Evolutionary conservation across 2,329 filamentous ascomycete species (phyloP), one percentile per base, ranked within the genome.

Genomic region (Ilyonectria sp.): DNA sequence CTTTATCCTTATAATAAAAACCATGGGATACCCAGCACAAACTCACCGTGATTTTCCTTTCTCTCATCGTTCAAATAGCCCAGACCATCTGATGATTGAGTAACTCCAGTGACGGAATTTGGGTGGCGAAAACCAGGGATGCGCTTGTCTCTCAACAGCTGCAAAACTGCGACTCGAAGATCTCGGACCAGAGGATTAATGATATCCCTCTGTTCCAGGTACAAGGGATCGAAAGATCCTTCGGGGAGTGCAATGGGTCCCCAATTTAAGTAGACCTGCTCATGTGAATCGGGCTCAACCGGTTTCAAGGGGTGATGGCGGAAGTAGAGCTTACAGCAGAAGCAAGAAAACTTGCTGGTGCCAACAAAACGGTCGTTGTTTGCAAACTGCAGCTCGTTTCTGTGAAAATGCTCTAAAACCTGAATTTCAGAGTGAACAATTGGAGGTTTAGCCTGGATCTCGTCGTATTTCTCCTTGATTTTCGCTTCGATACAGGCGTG

Each of bases 301-400:
- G 21, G 56, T 70, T 77, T 3, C 8, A 68, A 3, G 74, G 81
- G 81, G 55, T 86, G 84, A 13, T 81, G 56, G 9, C 68, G 73
- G 29, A 86, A 81, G 65, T 86, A 86, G 2, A 84, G 75, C 44
- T 77, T 77, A 71, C 85, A 89, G 57, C 82, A 85, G 64, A 84
- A 83, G 61, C 86, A 89, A 3, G 86, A 82, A 0, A 81, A 80
- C 72, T 88, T 89, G 71, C 85, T 89, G 65, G 82, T 86, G 3
- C 82, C 85, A 13, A 89, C 82, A 68, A 82, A 87, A 3, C 75
- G 74, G 63, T 87, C 85, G 5, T 75, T 60, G 2, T 75, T 77
- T 3, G 78, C 76, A 68, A 85, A 87, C 0, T 17, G 26, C 1
- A 82, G 70, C 0, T 69, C 40, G 0, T 71, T 71, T 6, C 68